Base-by-base conservation (phyloP, 2,329 filamentous ascomycete species). In the Thyridium curvatum region DNA sequence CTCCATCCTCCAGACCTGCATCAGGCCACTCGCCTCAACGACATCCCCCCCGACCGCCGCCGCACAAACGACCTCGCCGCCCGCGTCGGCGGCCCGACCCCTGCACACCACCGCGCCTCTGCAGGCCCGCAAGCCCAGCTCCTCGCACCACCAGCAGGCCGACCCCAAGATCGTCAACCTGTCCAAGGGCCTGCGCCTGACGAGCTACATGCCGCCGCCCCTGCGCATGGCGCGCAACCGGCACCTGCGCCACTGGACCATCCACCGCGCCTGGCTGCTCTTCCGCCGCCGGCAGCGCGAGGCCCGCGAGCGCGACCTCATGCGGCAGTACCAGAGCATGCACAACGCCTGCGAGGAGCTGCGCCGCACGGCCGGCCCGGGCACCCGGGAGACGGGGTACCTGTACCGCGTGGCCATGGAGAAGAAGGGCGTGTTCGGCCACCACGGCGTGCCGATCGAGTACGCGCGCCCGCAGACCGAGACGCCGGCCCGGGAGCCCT, bases 181-280 rank as follows among this genome's bases (percentile, higher is more conserved):
- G 44, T 52, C 56, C 42, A 51, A 50, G 36, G 56, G 54, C 41
- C 45, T 62, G 9, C 51, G 54, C 39, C 48, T 56, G 34, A 52
- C 58, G 15, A 52, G 45, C 30, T 52, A 52, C 28, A 53, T 56
- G 1, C 74, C 74, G 5, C 66, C 76, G 0, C 90, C 93, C 1
- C 77, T 98, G 48, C 84, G 88, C 53, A 90, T 97, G 76, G 88
- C 80, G 31, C 88, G 91, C 52, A 85, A 84, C 62, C 82, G 93
- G 41, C 77, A 81, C 63, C 80, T 98, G 47, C 86, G 93, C 34
- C 93, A 98, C 72, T 98, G 93, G 93, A 97, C 93, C 37, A 97
- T 98, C 63, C 90, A 97, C 71, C 89, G 93, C 52, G 91, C 91
- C 16, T 97, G 90, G 88, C 74, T 86, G 53, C 72, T 97, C 21